Percentiles rank a stretch among this genome's conserved stretches.
These are phyloP conservation scores for Betula pendula DNA, from an alignment of 306 rosid genomes.

Conservation along the genomic window DNA sequence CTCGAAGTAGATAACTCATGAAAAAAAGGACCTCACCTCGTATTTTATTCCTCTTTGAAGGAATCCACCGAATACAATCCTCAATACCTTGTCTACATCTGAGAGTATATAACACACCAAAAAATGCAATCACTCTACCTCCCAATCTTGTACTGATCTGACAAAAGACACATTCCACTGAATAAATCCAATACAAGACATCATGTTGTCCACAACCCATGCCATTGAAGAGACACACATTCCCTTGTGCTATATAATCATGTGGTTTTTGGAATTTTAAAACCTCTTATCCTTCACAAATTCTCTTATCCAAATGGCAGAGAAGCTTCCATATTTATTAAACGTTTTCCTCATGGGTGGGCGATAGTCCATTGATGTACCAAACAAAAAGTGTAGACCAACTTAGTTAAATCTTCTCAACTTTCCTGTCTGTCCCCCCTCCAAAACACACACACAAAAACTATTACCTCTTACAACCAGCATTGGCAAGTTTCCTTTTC, in stretches of 20 bases:
- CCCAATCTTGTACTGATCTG: too few relatives aligned
- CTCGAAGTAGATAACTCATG: too few relatives aligned
- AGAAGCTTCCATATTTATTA: background rate
- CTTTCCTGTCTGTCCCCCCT: background rate
- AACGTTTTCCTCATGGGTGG: background rate
- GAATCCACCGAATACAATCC: too few relatives aligned
- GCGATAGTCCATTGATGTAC: background rate
- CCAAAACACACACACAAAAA: background rate
- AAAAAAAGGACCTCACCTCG: too few relatives aligned
- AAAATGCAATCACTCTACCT: too few relatives aligned
- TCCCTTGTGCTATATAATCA: background rate
- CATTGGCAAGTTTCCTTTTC: background rate
- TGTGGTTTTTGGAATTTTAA: conserved; percentile 3
- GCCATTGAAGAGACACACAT: background rate
- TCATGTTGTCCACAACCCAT: background rate
- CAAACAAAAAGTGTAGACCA: background rate
- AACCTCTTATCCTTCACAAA: background rate
- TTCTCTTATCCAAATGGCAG: background rate
- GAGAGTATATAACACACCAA: too few relatives aligned
- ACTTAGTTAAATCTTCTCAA: background rate
- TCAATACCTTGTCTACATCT: too few relatives aligned
- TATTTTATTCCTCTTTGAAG: too few relatives aligned
- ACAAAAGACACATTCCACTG: too few relatives aligned
- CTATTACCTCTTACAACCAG: background rate
- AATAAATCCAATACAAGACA: too few relatives aligned